phyloP scores from a whole-genome alignment of 108 stramenopile genomes.

The Cyclotella baltica region DNA sequence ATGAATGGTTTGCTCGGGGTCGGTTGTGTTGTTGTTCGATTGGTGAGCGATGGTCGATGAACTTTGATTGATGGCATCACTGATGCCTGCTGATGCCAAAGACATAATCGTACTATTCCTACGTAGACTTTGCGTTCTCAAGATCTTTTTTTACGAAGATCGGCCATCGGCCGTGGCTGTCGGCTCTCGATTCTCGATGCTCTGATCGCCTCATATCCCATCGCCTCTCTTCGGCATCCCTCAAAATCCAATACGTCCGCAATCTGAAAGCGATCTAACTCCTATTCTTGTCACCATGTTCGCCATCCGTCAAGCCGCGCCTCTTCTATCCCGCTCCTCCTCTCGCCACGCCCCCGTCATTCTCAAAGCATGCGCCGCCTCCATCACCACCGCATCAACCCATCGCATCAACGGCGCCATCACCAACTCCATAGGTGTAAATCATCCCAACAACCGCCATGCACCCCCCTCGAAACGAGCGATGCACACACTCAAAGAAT shows the following conservation, averaged over 20 bases:
- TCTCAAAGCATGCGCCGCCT: conserved; percentile 2
- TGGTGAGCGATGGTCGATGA: neutral
- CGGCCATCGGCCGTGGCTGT: no score
- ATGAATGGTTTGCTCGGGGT: neutral
- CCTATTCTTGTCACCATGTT: conserved; percentile 15
- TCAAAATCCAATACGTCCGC: no score
- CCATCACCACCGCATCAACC: conserved; percentile 1
- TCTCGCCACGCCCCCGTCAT: neutral
- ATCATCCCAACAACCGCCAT: neutral
- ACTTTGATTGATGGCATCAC: neutral
- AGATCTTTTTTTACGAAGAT: neutral
- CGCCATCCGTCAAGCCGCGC: conserved; percentile 8
- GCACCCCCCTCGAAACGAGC: conserved; percentile 17
- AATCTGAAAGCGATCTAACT: no score
- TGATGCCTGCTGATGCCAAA: neutral
- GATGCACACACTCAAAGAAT: conserved; percentile 25
- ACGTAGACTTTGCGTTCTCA: neutral
- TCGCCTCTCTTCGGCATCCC: neutral
- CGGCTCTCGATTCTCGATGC: no score
- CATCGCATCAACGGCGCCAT: neutral
- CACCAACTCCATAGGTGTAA: neutral
- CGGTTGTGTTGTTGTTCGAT: no score
- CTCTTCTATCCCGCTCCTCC: neutral
- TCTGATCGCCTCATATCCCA: neutral
- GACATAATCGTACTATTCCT: conserved; percentile 10